phyloP scores from a whole-genome alignment of 495 filamentous ascomycete genomes.

The Jackrogersella multiformis region DNA sequence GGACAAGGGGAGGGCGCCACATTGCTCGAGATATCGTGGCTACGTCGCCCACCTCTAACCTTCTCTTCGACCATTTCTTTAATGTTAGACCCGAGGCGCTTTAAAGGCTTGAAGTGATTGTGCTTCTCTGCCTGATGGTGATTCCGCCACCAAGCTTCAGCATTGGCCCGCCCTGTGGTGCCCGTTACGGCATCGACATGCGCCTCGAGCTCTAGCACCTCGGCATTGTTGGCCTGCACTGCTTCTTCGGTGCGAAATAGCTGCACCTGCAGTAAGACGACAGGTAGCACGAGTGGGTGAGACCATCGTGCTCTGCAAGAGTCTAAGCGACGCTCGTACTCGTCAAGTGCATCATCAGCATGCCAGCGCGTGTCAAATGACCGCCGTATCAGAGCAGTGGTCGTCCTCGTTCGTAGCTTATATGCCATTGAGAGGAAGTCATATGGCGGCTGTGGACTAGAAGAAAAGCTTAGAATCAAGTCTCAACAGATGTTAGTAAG shows the following conservation, averaged over 20 bases:
- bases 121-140: slow-evolving; percentile 24
- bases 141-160: slow-evolving; percentile 40
- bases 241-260: slow-evolving; percentile 47
- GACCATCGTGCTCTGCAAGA: slow-evolving; percentile 47
- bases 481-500: slow-evolving; percentile 35
- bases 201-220: slow-evolving; percentile 42
- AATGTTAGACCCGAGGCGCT: slow-evolving; percentile 32
- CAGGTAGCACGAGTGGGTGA: slow-evolving; percentile 45
- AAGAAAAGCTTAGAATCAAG: slow-evolving; percentile 48
- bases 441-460: slow-evolving; percentile 47
- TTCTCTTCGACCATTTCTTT: slow-evolving; percentile 44
- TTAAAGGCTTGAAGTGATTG: slow-evolving; percentile 34
- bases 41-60: slow-evolving; percentile 27
- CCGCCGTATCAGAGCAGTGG: slow-evolving; percentile 46
- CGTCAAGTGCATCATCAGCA: slow-evolving; percentile 45
- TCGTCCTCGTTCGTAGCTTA: slow-evolving; percentile 38
- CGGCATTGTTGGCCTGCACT: slow-evolving; percentile 44
- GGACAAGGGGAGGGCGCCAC: slow-evolving; percentile 3
- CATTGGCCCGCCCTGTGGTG: slow-evolving; percentile 41
- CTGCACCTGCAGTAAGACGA: slow-evolving; percentile 48
- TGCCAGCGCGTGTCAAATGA: slow-evolving; percentile 48
- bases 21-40: slow-evolving; percentile 11
- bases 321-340: slow-evolving; percentile 48
- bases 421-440: slow-evolving; percentile 52
- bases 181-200: slow-evolving; percentile 48